These are phyloP conservation scores for Wickerhamomyces pijperi DNA, from an alignment of 805 yeast genomes.

Conservation along the genomic window DNA sequence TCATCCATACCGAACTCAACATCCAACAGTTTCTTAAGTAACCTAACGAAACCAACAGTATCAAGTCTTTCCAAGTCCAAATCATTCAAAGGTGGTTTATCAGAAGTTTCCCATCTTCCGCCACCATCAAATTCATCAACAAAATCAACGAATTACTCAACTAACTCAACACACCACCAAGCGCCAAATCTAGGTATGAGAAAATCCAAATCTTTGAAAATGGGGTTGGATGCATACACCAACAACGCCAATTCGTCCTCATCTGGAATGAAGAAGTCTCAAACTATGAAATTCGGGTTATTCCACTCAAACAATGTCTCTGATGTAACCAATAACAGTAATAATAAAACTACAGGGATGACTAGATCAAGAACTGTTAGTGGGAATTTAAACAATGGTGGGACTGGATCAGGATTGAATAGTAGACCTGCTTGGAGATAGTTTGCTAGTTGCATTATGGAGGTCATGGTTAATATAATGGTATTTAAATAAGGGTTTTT, in stretches of 20 bases:
- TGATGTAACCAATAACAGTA: no score
- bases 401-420: neutral
- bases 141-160: no score
- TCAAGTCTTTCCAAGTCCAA: neutral
- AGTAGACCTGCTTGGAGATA: neutral
- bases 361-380: neutral
- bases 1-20: neutral
- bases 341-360: neutral
- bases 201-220: neutral
- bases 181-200: neutral
- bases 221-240: neutral
- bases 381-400: neutral
- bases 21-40: neutral
- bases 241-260: no score
- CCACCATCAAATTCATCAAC: neutral
- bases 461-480: no score
- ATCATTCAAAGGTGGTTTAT: neutral
- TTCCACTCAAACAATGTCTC: no score
- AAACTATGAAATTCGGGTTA: neutral
- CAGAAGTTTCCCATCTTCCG: neutral
- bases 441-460: no score
- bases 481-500: no score
- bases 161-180: no score
- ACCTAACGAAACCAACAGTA: neutral
- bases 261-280: neutral